These are phyloP conservation scores for Penicillium parvum DNA, from an alignment of 495 filamentous ascomycete species.

Conservation along the genomic window DNA sequence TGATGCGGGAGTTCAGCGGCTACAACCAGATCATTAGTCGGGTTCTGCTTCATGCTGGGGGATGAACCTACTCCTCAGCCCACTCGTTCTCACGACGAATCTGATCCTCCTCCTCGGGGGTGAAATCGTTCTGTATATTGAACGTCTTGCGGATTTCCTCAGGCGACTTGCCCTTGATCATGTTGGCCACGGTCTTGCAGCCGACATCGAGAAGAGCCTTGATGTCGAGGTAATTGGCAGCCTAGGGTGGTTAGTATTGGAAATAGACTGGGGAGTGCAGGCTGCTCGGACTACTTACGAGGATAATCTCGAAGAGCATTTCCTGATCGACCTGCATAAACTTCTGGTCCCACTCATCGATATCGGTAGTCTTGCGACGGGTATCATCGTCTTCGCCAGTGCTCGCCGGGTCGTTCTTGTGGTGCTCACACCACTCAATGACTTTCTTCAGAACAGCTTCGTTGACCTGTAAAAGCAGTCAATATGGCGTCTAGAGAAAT, in stretches of 20 bases:
- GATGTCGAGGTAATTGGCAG: conserved; percentile 71
- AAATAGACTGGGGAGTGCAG: not conserved
- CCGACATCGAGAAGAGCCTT: conserved; percentile 63
- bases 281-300: conserved; percentile 63
- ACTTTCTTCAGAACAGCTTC: conserved; percentile 92
- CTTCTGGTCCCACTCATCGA: conserved; percentile 99
- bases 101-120: conserved; percentile 68
- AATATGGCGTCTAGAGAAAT: not conserved
- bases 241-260: conserved; percentile 28
- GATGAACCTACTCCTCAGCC: conserved; percentile 60
- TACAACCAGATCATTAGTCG: not conserved
- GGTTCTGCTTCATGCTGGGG: too few relatives aligned
- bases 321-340: conserved; percentile 99
- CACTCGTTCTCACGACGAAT: conserved; percentile 70
- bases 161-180: conserved; percentile 71
- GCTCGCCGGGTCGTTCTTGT: conserved; percentile 77
- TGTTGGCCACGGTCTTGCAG: conserved; percentile 67
- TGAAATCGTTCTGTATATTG: conserved; percentile 73
- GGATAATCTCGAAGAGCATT: conserved; percentile 98
- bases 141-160: conserved; percentile 75
- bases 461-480: conserved; percentile 61
- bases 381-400: conserved; percentile 87
- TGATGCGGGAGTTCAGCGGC: not conserved
- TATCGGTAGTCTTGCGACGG: conserved; percentile 96
- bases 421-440: conserved; percentile 94